Base-by-base conservation (phyloP, 768 basidiomycete species). In the Pisolithus marmoratus region DNA sequence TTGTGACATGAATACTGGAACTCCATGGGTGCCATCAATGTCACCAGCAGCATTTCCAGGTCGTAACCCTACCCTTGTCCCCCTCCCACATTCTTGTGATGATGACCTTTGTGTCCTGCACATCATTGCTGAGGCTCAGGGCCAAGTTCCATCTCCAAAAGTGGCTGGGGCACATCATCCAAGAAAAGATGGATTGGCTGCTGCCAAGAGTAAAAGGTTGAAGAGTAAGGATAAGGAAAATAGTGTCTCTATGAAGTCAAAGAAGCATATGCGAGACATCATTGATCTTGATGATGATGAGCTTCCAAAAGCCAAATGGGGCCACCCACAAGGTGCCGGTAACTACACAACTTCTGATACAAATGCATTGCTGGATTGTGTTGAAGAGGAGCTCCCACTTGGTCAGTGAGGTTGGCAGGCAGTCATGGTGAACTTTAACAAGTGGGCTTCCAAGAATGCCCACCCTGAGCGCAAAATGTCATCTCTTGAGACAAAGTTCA, bases 401-500 rank as follows among this genome's bases (percentile, higher is more conserved):
- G 38, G 51, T 2, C 51, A 52, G 29, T 27, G 24, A 19, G 51
- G 51, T 8, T 52, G 51, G 51, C 51, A 52, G 29, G 22, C 2
- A 5, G 22, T 52, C 4, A 17, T 34, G n/a, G 15, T 9, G 5
- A 34, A 46, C 34, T 52, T 52, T 23, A 38, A 45, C 15, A 46
- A 40, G 26, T 52, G 44, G 51, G 44, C 51, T 19, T 36, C 3
- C 8, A 44, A 27, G n/a, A 6, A 15, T 11, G 51, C 31, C 4
- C 26, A 19, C 24, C 43, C 37, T 2, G 45, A 20, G 8, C 6
- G 3, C 0, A 31, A 45, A 22, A 4, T 15, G 2, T 29, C n/a
- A 19, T 37, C 41, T 5, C 56, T 67, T 29, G 57, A 63, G 46
- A 62, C 53, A 2, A 64, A 62, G 50, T 67, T 53, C 45, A 66